Percentiles rank a stretch among this genome's conserved stretches.
These are phyloP conservation scores for Lachancea lanzarotensis DNA, from an alignment of 805 yeast genomes.

Conservation along the genomic window DNA sequence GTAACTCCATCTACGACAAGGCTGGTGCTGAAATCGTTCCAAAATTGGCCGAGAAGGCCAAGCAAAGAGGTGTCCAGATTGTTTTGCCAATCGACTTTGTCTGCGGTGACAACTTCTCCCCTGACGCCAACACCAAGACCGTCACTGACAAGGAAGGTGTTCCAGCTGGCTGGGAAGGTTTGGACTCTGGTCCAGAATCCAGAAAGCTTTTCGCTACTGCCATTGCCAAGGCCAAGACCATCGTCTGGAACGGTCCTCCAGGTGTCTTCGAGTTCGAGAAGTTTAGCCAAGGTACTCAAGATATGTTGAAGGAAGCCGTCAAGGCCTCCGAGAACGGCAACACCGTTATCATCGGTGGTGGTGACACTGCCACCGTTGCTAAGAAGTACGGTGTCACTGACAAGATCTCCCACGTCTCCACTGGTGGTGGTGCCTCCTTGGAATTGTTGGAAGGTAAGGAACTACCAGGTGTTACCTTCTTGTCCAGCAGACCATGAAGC, in stretches of 20 bases:
- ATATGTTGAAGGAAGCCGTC: constrained; percentile 83
- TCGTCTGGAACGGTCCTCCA: constrained; percentile 99
- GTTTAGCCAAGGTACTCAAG: constrained; percentile 88
- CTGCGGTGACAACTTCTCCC: constrained; percentile 89
- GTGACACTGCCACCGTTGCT: constrained; percentile 99
- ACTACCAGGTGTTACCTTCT: constrained; percentile 94
- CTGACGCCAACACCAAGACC: constrained; percentile 78
- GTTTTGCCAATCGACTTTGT: constrained; percentile 94
- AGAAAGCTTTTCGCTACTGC: constrained; percentile 72
- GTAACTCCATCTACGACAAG: constrained; percentile 85
- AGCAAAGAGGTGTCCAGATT: constrained; percentile 88
- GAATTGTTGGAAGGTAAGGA: constrained; percentile 98
- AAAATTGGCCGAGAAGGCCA: constrained; percentile 88
- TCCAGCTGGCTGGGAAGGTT: constrained; percentile 92
- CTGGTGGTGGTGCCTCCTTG: constrained; percentile 99
- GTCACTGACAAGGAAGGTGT: constrained; percentile 91
- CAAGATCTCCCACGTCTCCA: constrained; percentile 95
- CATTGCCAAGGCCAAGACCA: constrained; percentile 90
- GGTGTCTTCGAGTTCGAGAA: constrained; percentile 97
- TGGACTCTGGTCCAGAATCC: constrained; percentile 92
- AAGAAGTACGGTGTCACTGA: constrained; percentile 97
- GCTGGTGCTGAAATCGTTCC: constrained; percentile 96
- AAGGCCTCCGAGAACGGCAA: constrained; percentile 79
- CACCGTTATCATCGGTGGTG: constrained; percentile 95
- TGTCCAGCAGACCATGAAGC: constrained; percentile 59